phyloP scores from a whole-genome alignment of 768 basidiomycete species.

The Kwoniella heveanensis region DNA sequence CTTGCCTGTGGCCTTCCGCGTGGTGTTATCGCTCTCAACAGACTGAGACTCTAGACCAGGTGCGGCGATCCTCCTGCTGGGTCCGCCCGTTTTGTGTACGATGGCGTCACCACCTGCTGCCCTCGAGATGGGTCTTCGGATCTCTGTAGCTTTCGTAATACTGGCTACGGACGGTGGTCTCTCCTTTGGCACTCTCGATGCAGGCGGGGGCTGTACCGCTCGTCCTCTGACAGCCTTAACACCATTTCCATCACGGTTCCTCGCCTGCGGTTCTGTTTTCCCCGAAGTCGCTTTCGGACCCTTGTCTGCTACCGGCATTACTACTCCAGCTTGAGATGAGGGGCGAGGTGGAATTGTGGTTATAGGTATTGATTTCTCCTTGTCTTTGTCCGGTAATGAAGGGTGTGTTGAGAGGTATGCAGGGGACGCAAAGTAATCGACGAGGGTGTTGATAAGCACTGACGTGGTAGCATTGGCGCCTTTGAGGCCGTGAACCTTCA shows the following conservation, averaged over 20 bases:
- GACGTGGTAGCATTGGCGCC: conserved; percentile 44
- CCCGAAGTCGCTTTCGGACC: neutral
- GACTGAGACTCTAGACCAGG: too few relatives aligned
- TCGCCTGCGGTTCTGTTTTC: conserved; percentile 1
- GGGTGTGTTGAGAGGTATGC: conserved; percentile 21
- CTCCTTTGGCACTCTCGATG: neutral
- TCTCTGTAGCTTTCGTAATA: neutral
- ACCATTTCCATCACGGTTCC: too few relatives aligned
- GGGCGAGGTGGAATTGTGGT: neutral
- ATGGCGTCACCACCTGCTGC: neutral
- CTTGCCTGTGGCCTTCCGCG: too few relatives aligned
- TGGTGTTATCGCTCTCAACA: too few relatives aligned
- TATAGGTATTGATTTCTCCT: neutral
- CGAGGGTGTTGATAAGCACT: conserved; percentile 32
- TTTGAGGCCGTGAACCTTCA: conserved; percentile 45
- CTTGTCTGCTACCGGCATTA: neutral
- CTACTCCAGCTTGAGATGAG: neutral
- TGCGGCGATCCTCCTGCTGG: too few relatives aligned
- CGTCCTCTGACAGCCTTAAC: too few relatives aligned
- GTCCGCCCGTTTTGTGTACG: too few relatives aligned
- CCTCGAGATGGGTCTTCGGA: neutral
- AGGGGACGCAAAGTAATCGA: conserved; percentile 36
- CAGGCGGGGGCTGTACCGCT: neutral
- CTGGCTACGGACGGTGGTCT: neutral
- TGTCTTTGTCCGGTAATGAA: conserved; percentile 7